Percentiles rank a stretch among this genome's conserved stretches.
phyloP scores from a whole-genome alignment of 768 basidiomycete genomes.

The Lentinula aciculospora region DNA sequence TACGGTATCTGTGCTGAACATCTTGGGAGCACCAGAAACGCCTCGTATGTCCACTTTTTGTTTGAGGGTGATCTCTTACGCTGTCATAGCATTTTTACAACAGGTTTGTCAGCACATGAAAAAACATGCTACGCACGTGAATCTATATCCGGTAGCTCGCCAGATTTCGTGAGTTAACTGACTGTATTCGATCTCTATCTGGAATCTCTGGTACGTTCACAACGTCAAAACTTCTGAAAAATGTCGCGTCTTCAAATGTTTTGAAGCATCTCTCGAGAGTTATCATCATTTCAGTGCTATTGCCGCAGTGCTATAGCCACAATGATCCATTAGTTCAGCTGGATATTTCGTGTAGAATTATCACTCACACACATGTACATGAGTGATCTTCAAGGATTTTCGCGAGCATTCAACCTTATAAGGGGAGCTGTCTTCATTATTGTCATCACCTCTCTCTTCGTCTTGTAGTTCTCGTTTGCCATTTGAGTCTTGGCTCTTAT shows the following conservation, averaged over 20 bases:
- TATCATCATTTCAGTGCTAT: constrained; percentile 24
- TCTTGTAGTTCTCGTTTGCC: neutral
- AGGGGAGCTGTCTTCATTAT: neutral
- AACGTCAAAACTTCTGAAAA: constrained; percentile 31
- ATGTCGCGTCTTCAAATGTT: constrained; percentile 30
- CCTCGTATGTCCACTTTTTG: constrained; percentile 43
- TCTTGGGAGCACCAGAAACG: constrained; percentile 50
- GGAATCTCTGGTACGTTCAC: constrained; percentile 16
- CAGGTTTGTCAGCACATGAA: neutral
- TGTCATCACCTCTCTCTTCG: neutral
- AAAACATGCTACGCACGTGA: constrained; percentile 31
- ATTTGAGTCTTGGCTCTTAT: neutral
- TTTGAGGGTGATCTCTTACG: constrained; percentile 43
- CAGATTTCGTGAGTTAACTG: constrained; percentile 38
- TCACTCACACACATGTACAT: neutral
- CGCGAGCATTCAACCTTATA: neutral
- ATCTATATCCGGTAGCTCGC: constrained; percentile 43
- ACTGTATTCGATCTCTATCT: constrained; percentile 37
- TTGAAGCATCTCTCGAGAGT: constrained; percentile 28
- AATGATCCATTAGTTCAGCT: constrained; percentile 2
- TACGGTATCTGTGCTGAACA: constrained; percentile 29
- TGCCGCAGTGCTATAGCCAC: constrained; percentile 19
- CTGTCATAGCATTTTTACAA: constrained; percentile 17
- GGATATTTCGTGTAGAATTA: neutral
- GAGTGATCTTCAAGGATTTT: neutral